phyloP scores from a whole-genome alignment of 768 basidiomycete species.

The Kockovaella imperatae region DNA sequence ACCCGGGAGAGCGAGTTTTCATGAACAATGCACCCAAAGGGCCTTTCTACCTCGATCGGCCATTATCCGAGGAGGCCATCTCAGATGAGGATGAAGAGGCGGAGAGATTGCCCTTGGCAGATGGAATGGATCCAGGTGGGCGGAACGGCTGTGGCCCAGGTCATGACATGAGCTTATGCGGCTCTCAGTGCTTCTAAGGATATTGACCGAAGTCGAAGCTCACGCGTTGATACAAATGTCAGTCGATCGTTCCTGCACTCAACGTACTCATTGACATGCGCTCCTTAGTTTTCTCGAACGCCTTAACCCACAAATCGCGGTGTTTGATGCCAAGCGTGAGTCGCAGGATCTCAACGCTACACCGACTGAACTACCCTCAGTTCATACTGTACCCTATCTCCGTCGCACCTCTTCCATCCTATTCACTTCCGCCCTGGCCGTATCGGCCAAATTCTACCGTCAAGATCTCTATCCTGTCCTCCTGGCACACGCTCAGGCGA shows the following conservation, averaged over 20 bases:
- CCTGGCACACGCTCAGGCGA: conserved; percentile 63
- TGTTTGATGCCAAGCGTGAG: conserved; percentile 19
- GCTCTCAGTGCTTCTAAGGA: conserved; percentile 13
- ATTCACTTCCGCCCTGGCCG: conserved; percentile 76
- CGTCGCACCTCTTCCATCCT: conserved; percentile 72
- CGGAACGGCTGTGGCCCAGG: not conserved
- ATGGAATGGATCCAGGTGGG: not conserved
- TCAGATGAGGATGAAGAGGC: not conserved
- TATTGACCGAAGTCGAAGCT: conserved; percentile 14
- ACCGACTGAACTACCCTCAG: conserved; percentile 11
- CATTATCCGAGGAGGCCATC: not conserved
- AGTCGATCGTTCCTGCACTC: not conserved
- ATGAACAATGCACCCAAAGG: not conserved
- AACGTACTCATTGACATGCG: not conserved
- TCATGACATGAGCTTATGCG: conserved; percentile 1
- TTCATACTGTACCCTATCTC: conserved; percentile 73
- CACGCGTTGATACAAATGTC: conserved; percentile 13
- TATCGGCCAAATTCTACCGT: conserved; percentile 74
- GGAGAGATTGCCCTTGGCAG: not conserved
- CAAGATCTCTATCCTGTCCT: conserved; percentile 60
- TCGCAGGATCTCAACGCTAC: not conserved
- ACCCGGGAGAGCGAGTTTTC: not conserved
- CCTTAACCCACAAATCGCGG: conserved; percentile 22
- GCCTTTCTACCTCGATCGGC: not conserved
- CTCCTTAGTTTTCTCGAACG: conserved; percentile 19